Evolutionary conservation across 129 eudicot species (phyloP).

Genomic region (Artemisia annua): DNA sequence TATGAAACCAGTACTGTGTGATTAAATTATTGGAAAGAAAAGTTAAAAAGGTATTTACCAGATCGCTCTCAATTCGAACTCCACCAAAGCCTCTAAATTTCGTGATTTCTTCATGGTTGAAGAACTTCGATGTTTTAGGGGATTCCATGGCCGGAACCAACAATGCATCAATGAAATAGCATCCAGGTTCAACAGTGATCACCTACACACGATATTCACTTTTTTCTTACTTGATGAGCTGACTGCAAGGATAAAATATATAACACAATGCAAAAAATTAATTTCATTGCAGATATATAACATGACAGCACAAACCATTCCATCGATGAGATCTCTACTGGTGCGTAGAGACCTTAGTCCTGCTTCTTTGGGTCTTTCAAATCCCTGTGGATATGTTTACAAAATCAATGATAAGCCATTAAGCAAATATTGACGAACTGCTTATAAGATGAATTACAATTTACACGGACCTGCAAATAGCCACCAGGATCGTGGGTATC

Average conservation of each 20-base stretch:
- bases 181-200: slow-evolving; percentile 97
- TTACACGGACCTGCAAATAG: slow-evolving; percentile 60
- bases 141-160: slow-evolving; percentile 80
- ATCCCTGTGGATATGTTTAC: slow-evolving; percentile 57
- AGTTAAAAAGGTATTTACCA: slow-evolving; percentile 45
- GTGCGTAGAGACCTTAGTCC: slow-evolving; percentile 86
- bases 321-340: slow-evolving; percentile 79
- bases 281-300: slow-evolving; percentile 15
- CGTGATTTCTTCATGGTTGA: slow-evolving; percentile 53
- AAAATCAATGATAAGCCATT: background rate
- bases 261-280: background rate
- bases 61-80: slow-evolving; percentile 92
- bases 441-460: background rate
- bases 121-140: slow-evolving; percentile 64
- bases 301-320: slow-evolving; percentile 65
- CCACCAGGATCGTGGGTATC: slow-evolving; percentile 99
- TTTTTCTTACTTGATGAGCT: background rate
- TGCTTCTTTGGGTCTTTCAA: slow-evolving; percentile 80
- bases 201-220: slow-evolving; percentile 48
- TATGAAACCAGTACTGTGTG: slow-evolving; percentile 2
- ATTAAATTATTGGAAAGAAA: slow-evolving; percentile 1
- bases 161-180: slow-evolving; percentile 90
- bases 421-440: background rate
- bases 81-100: slow-evolving; percentile 90
- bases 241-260: background rate